Percentiles rank a stretch among this genome's conserved stretches.
Conservation (phyloP, 225 moss, liverwort and hornwort species). For the Takakia lepidozioides region DNA sequence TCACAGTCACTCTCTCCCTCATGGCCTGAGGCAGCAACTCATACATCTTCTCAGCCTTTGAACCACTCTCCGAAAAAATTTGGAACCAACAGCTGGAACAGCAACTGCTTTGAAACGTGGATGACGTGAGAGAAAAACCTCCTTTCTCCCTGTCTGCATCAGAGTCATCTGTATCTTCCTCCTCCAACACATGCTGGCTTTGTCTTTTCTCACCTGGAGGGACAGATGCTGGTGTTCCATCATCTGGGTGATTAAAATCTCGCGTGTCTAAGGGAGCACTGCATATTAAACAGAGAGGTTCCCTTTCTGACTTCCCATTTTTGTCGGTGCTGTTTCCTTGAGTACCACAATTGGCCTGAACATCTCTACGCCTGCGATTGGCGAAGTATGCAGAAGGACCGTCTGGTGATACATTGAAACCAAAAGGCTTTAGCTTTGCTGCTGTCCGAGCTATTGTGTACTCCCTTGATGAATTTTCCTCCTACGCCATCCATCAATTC, state of each 20-base stretch:
- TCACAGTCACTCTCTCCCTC: slow-evolving; percentile 33
- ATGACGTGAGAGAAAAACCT: slow-evolving; percentile 1
- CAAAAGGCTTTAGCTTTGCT: slow-evolving; percentile 75
- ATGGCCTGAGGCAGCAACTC: slow-evolving; percentile 42
- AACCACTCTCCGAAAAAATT: slow-evolving; percentile 42
- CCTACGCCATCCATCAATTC: slow-evolving; percentile 20
- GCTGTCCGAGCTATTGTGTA: slow-evolving; percentile 82
- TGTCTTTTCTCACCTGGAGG: too few species aligned
- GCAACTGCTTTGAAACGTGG: slow-evolving; percentile 38
- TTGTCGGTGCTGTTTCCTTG: slow-evolving; percentile 7
- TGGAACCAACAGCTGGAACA: slow-evolving; percentile 80
- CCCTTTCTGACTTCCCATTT: slow-evolving; percentile 11
- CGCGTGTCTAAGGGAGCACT: slow-evolving; percentile 58
- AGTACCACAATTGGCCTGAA: neutral
- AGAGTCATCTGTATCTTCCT: neutral
- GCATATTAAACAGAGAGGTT: slow-evolving; percentile 72
- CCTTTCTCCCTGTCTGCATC: neutral
- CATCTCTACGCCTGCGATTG: slow-evolving; percentile 11
- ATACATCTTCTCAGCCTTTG: slow-evolving; percentile 24
- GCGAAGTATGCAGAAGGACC: slow-evolving; percentile 33
- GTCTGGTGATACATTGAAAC: slow-evolving; percentile 51
- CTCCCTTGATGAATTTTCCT: slow-evolving; percentile 82
- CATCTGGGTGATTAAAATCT: slow-evolving; percentile 13
- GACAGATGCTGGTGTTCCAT: neutral
- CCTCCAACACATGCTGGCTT: neutral